Base-by-base conservation (phyloP, 2,329 filamentous ascomycete species). In the Cercospora nicotianae region DNA sequence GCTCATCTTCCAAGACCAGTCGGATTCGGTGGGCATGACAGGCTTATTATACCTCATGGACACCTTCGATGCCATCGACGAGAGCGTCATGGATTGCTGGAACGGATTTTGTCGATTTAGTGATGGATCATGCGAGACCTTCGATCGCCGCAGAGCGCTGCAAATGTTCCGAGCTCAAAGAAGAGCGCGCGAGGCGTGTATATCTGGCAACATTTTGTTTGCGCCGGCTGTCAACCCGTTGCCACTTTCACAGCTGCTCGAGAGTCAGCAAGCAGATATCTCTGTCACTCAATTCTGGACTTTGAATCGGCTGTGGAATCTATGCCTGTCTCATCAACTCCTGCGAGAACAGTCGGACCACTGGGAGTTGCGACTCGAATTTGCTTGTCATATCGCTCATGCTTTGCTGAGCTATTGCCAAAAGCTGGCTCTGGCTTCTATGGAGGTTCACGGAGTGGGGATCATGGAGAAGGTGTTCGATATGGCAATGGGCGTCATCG, bases 221-320 rank as follows among this genome's bases (percentile, higher is more conserved):
- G 78, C 80, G 51, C 74, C 75, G 53, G 76, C 75, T 2, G 76
- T 77, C 31, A 75, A 69, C 23, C 71, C 77, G 12, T 68, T 69
- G 9, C 71, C 72, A 2, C 61, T 74, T 6, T 53, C 57, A 0
- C 68, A 70, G 60, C 62, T 78, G 66, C 39, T 75, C 1, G 81
- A 82, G 63, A 81, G 78, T 2, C 81, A 82, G 68, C 78, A 78
- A 55, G 81, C 80, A 1, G 81, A 82, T 66, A 77, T 82, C 2
- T 78, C 79, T 1, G 74, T 82, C 20, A 81, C 80, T 2, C 79
- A 82, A 65, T 79, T 81, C 69, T 82, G 81, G 81, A 75, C 81
- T 6, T 75, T 81, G 31, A 81, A 82, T 42, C 77, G 80, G 9
- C 67, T 82, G 9, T 82, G 81, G 81, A 76, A 80, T 33, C 71